Evolutionary conservation across 2,329 filamentous ascomycete genomes (phyloP).

Genomic region (Fusarium sp.): DNA sequence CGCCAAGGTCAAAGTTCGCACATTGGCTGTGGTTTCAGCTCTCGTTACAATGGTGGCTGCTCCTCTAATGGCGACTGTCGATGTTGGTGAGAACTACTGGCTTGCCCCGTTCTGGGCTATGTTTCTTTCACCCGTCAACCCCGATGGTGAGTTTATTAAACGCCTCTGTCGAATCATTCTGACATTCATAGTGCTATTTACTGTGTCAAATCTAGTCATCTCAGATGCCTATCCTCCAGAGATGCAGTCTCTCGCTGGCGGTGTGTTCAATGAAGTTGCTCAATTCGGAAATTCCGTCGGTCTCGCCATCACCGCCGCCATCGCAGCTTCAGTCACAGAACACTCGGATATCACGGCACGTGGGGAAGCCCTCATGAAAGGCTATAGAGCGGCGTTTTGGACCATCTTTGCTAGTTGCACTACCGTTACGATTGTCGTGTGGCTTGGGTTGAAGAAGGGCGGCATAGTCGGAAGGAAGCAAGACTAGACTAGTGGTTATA

Average conservation of each 20-base stretch:
- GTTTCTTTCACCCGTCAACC: constrained; percentile 60
- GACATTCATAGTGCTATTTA: constrained; percentile 62
- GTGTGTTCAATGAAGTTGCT: constrained; percentile 70
- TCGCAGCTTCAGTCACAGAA: constrained; percentile 61
- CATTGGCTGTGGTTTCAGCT: constrained; percentile 56
- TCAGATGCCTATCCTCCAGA: constrained; percentile 66
- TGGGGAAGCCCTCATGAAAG: constrained; percentile 59
- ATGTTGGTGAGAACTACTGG: constrained; percentile 65
- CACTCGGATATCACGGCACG: constrained; percentile 48
- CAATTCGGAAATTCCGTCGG: constrained; percentile 70
- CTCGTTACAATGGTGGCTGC: constrained; percentile 62
- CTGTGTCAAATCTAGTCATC: constrained; percentile 67
- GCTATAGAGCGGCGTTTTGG: constrained; percentile 68
- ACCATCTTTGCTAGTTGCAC: constrained; percentile 59
- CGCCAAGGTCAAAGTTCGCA: constrained; percentile 55
- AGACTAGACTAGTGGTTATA: constrained; percentile 37
- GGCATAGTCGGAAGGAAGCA: constrained; percentile 65
- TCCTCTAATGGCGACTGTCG: constrained; percentile 67
- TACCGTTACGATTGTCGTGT: constrained; percentile 53
- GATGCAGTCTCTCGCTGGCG: constrained; percentile 70
- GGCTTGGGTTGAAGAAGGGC: constrained; percentile 59
- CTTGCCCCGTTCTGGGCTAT: constrained; percentile 59
- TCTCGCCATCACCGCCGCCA: constrained; percentile 63
- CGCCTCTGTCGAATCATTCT: not conserved
- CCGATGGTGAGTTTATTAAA: constrained; percentile 52